Conservation (phyloP, 1,284 basidiomycete species). For the Trichosporon inkin region DNA sequence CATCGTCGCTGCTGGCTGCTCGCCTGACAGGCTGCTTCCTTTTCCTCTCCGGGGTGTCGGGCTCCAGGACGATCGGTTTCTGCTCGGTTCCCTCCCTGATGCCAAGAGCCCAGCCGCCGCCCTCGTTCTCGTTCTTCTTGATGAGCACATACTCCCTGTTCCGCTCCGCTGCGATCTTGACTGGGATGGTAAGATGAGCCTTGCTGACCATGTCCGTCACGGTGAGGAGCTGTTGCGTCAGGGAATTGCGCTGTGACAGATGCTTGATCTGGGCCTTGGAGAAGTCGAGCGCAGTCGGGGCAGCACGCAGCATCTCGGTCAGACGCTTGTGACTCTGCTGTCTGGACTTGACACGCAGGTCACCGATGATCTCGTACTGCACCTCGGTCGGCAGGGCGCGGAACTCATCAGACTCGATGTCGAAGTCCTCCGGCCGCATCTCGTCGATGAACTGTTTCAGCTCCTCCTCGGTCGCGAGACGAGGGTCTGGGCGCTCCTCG, state of each 20-base stretch:
- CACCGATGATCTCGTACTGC: constrained; percentile 97
- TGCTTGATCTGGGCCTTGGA: constrained; percentile 90
- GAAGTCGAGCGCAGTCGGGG: constrained; percentile 87
- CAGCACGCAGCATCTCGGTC: constrained; percentile 78
- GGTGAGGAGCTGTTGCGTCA: constrained; percentile 90
- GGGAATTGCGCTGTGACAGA: constrained; percentile 78
- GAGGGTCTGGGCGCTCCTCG: constrained; percentile 68
- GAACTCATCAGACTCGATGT: constrained; percentile 82
- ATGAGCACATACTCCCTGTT: constrained; percentile 91
- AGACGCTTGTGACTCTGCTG: constrained; percentile 89
- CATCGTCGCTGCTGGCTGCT: constrained; percentile 26
- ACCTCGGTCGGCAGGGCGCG: constrained; percentile 88
- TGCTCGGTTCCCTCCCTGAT: constrained; percentile 70
- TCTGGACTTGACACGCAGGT: constrained; percentile 85
- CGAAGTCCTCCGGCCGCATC: constrained; percentile 87
- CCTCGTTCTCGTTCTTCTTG: constrained; percentile 72
- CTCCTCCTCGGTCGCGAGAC: constrained; percentile 90
- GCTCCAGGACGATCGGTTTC: constrained; percentile 75
- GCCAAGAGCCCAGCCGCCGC: constrained; percentile 90
- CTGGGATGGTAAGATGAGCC: constrained; percentile 76
- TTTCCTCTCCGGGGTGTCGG: constrained; percentile 27
- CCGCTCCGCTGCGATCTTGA: constrained; percentile 87
- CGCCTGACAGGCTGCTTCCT: constrained; percentile 13
- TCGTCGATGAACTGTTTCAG: constrained; percentile 84
- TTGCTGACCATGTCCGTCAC: constrained; percentile 92